These are phyloP conservation scores for Phytophthora kernoviae DNA, from an alignment of 352 stramenopile genomes.

Conservation along the genomic window DNA sequence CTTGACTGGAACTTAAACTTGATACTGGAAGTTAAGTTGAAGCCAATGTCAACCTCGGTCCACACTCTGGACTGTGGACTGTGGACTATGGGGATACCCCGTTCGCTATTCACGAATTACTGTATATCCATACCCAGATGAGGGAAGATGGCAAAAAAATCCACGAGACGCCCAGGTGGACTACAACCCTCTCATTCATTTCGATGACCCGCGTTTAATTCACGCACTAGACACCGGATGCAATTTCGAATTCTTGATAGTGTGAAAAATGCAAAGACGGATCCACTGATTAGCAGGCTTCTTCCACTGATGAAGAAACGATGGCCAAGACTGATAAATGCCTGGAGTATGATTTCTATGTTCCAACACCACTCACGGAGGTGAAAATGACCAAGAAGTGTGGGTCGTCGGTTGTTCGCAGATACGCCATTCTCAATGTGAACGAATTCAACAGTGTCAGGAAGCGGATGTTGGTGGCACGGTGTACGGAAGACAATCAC, in stretches of 20 bases:
- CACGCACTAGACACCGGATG: conserved; percentile 41
- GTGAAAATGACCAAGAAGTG: conserved; percentile 59
- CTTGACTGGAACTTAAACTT: no score
- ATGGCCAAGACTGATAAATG: conserved; percentile 87
- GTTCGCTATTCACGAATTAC: no score
- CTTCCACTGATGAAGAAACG: conserved; percentile 93
- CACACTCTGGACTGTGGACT: no score
- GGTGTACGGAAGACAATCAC: conserved; percentile 54
- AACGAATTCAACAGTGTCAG: conserved; percentile 92
- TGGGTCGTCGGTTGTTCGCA: conserved; percentile 23
- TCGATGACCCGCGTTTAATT: conserved; percentile 71
- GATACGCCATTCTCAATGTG: conserved; percentile 78
- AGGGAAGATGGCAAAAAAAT: no score
- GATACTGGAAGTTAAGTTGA: no score
- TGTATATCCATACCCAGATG: no score
- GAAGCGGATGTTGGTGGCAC: conserved; percentile 98
- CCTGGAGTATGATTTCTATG: conserved; percentile 70
- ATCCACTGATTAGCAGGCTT: conserved; percentile 80
- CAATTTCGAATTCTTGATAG: conserved; percentile 73
- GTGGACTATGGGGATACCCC: no score
- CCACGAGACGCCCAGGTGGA: conserved; percentile 61
- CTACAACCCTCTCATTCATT: conserved; percentile 69
- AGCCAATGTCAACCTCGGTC: no score
- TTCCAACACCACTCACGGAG: conserved; percentile 58
- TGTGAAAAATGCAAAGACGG: conserved; percentile 49